A percentile compares a stretch with the other conserved stretches of the same genome.
Evolutionary conservation across 179 eudicot species (phyloP).

Genomic region (Beta macrorhiza): DNA sequence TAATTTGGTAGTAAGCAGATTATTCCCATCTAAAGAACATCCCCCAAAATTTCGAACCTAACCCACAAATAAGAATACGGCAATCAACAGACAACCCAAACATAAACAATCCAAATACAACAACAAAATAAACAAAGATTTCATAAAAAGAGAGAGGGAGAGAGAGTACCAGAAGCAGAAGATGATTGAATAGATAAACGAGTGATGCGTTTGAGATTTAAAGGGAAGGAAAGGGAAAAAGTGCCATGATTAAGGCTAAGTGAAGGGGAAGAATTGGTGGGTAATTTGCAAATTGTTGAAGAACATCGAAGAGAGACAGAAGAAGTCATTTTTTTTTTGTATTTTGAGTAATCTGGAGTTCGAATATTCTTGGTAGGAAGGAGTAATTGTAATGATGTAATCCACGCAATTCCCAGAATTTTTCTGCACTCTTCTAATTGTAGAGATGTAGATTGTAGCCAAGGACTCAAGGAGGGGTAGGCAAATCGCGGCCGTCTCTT

Average conservation of each 20-base stretch:
- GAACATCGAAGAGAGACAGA: slow-evolving; percentile 31
- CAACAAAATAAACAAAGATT: neutral
- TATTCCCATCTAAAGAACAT: neutral
- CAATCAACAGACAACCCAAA: neutral
- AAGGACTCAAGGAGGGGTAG: too few species aligned
- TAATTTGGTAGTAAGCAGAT: neutral
- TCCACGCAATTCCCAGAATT: neutral
- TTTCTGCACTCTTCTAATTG: neutral
- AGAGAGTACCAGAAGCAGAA: slow-evolving; percentile 44
- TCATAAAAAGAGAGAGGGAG: neutral
- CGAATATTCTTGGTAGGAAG: neutral
- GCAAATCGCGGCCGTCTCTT: too few species aligned
- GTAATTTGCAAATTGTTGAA: slow-evolving; percentile 23
- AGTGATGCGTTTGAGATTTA: slow-evolving; percentile 35
- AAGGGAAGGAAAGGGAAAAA: slow-evolving; percentile 38
- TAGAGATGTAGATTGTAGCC: too few species aligned
- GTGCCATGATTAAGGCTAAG: slow-evolving; percentile 1
- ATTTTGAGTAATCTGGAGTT: neutral
- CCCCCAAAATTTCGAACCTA: neutral
- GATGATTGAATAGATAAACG: slow-evolving; percentile 56
- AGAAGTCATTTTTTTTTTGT: slow-evolving; percentile 31
- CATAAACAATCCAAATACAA: neutral
- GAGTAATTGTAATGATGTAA: too few species aligned
- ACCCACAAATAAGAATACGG: neutral
- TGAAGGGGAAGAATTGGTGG: slow-evolving; percentile 20